A percentile compares a stretch with the other conserved stretches of the same genome.
phyloP scores from a whole-genome alignment of 352 stramenopile genomes.

The Paralagenidium karlingii region DNA sequence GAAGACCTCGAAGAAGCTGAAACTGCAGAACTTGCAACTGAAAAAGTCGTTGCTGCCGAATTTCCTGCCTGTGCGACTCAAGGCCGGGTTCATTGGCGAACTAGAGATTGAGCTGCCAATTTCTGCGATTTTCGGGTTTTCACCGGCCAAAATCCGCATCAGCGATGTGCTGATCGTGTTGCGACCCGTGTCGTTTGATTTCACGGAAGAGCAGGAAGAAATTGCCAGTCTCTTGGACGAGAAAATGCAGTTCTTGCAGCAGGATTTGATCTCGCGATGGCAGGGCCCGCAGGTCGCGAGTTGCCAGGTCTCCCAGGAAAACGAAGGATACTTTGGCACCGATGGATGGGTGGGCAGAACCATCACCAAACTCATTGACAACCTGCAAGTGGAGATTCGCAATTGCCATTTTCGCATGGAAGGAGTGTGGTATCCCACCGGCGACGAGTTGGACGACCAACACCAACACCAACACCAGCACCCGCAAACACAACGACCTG shows the following conservation, averaged over 20 bases:
- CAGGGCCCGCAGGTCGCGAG: conserved; percentile 50
- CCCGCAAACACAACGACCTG: background rate
- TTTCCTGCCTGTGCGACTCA: conserved; percentile 77
- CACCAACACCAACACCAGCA: background rate
- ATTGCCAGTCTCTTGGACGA: conserved; percentile 25
- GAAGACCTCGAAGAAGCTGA: conserved; percentile 77
- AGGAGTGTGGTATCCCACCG: conserved; percentile 41
- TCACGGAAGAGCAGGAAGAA: conserved; percentile 18
- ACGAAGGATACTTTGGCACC: conserved; percentile 79
- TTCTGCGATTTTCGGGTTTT: conserved; percentile 71
- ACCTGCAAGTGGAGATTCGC: conserved; percentile 78
- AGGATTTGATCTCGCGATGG: conserved; percentile 75
- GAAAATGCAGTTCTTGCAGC: conserved; percentile 56
- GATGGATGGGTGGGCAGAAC: conserved; percentile 81
- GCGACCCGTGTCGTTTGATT: conserved; percentile 52
- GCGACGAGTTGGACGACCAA: conserved; percentile 4
- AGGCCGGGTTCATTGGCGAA: conserved; percentile 76
- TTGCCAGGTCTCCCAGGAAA: conserved; percentile 53
- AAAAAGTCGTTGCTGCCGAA: conserved; percentile 68
- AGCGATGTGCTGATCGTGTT: conserved; percentile 77
- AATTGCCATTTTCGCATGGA: conserved; percentile 83
- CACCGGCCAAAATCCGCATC: conserved; percentile 77
- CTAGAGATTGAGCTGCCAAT: conserved; percentile 80
- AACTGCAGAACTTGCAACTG: conserved; percentile 79
- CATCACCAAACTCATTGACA: conserved; percentile 86